Percentiles rank a stretch among this genome's conserved stretches.
Evolutionary conservation across 78 protist species (phyloP).

Genomic region (Speleostelium caveatum): DNA sequence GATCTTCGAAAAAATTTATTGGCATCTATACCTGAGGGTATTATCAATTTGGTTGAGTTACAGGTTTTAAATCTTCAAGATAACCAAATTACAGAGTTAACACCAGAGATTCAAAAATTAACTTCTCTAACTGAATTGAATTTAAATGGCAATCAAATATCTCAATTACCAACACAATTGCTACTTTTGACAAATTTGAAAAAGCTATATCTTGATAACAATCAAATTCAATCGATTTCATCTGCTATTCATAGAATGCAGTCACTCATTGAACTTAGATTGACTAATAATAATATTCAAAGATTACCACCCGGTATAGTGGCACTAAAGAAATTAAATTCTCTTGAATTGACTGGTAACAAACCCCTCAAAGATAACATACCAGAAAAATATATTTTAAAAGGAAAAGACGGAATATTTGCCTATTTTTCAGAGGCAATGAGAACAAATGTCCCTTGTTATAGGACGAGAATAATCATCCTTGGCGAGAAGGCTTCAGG

Average conservation of each 20-base stretch:
- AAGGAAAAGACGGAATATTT: conserved; percentile 69
- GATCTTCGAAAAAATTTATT: conserved; percentile 42
- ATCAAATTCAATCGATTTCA: conserved; percentile 47
- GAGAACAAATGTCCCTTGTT: conserved; percentile 68
- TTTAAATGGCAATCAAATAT: conserved; percentile 46
- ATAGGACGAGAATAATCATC: conserved; percentile 44
- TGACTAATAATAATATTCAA: conserved; percentile 55
- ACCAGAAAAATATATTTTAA: conserved; percentile 42
- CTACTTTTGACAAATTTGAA: conserved; percentile 33
- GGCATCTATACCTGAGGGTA: conserved; percentile 34
- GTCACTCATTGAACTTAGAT: conserved; percentile 38
- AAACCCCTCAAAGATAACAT: conserved; percentile 47
- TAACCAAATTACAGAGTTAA: conserved; percentile 25
- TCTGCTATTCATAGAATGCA: conserved; percentile 77
- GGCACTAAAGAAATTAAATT: conserved; percentile 46
- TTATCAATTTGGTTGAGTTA: conserved; percentile 25
- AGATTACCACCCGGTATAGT: conserved; percentile 75
- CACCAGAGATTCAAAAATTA: conserved; percentile 38
- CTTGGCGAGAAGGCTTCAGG: conserved; percentile 54
- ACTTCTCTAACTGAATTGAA: conserved; percentile 31
- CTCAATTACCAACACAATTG: conserved; percentile 33
- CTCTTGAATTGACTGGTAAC: conserved; percentile 49
- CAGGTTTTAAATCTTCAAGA: conserved; percentile 50
- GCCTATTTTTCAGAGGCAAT: conserved; percentile 53
- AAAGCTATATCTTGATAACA: conserved; percentile 58